Percentiles rank a stretch among this genome's conserved stretches.
Evolutionary conservation across 352 stramenopile species (phyloP).

Genomic region (Phytophthora sojae): DNA sequence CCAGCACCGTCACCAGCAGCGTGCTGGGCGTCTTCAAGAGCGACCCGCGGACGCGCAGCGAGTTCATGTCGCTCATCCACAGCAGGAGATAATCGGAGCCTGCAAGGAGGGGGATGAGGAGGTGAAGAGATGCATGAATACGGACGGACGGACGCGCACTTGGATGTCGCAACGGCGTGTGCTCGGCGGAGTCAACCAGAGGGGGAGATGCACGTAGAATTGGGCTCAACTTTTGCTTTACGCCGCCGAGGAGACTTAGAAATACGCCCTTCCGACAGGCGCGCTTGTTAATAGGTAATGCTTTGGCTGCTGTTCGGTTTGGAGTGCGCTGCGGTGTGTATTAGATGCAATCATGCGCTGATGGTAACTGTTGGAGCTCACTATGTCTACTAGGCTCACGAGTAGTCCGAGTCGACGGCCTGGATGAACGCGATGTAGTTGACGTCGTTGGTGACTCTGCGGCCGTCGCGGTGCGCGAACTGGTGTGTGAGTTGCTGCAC

Average conservation of each 20-base stretch:
- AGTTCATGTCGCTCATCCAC: constrained; percentile 92
- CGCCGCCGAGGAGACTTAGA: constrained; percentile 43
- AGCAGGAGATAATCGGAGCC: constrained; percentile 61
- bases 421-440: constrained; percentile 85
- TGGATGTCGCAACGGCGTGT: constrained; percentile 50
- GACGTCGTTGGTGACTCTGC: constrained; percentile 69
- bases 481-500: constrained; percentile 57
- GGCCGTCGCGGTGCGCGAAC: constrained; percentile 64
- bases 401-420: constrained; percentile 75
- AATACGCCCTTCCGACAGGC: constrained; percentile 52
- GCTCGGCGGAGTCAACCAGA: constrained; percentile 47
- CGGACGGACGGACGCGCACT: constrained; percentile 1
- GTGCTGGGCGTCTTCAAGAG: constrained; percentile 97
- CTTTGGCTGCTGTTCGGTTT: background rate
- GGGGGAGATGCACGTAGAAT: constrained; percentile 13
- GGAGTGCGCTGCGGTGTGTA: background rate
- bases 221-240: constrained; percentile 43
- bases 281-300: constrained; percentile 35
- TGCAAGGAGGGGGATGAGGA: background rate
- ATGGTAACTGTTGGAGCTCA: background rate
- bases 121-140: too few species aligned
- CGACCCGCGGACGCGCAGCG: constrained; percentile 89
- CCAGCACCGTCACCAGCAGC: constrained; percentile 97
- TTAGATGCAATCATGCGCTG: background rate
- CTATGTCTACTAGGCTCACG: constrained; percentile 23